These are phyloP conservation scores for Nitzschia putrida DNA, from an alignment of 108 stramenopile genomes.

Conservation along the genomic window DNA sequence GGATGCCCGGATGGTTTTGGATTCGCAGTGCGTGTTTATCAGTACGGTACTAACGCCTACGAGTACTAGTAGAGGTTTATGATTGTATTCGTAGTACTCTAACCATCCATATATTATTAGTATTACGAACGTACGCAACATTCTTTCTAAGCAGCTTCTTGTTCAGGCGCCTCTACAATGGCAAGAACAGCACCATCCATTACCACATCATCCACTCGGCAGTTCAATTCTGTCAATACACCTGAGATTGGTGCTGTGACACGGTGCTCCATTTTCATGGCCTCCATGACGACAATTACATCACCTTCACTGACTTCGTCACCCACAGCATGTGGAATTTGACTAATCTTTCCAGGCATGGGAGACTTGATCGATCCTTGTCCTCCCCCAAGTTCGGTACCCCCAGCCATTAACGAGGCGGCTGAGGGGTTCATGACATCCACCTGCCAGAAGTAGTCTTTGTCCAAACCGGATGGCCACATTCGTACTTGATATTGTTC, in stretches of 20 bases:
- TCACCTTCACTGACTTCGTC: constrained; percentile 68
- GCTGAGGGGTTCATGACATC: constrained; percentile 25
- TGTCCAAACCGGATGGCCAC: constrained; percentile 34
- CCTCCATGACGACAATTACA: constrained; percentile 78
- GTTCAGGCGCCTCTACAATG: constrained; percentile 31
- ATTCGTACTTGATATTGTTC: constrained; percentile 40
- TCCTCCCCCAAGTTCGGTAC: constrained; percentile 3
- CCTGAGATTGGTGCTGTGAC: constrained; percentile 66
- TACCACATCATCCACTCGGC: constrained; percentile 59
- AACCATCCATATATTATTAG: too few relatives aligned
- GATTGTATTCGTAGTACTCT: too few relatives aligned
- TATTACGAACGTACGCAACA: too few relatives aligned
- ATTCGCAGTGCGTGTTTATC: too few relatives aligned
- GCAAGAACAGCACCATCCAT: constrained; percentile 56
- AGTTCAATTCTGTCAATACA: constrained; percentile 37
- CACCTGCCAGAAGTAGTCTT: constrained; percentile 37
- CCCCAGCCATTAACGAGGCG: not conserved
- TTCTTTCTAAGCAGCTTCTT: too few relatives aligned
- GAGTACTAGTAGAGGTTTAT: too few relatives aligned
- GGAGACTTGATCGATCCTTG: constrained; percentile 59
- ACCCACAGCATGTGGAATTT: constrained; percentile 57
- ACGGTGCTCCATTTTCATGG: constrained; percentile 93
- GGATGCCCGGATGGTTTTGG: too few relatives aligned
- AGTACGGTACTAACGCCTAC: too few relatives aligned
- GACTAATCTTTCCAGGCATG: constrained; percentile 87